Evolutionary conservation across 495 filamentous ascomycete species (phyloP), one percentile per base, ranked within the genome.

Genomic region (Annulohypoxylon maeteangense): DNA sequence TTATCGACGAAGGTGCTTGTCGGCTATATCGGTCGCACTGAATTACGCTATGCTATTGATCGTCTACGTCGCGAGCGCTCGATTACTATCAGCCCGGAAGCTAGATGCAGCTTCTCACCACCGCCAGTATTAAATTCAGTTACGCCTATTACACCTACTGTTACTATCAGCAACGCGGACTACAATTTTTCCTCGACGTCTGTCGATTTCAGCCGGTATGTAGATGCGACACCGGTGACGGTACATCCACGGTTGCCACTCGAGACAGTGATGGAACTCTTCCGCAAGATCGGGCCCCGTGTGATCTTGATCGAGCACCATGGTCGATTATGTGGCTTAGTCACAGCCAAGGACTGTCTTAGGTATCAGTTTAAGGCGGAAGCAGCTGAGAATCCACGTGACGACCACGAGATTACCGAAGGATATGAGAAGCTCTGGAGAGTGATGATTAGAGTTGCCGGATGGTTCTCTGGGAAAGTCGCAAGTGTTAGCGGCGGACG

Each of bases 351-450:
- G 80, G 95, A 99, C 79, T 98, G 96, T 67, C 81, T 99, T 62
- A 97, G 96, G 79, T 98, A 96, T 75, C 96, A 98, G 80, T 96
- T 98, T 87, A 95, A 93, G 84, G 93, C 93, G 3, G 95, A 99
- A 76, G 94, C 93, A 51, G 89, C 93, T 12, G 94, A 97, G 79
- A 90, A 94, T 70, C 89, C 89, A 68, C 80, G 85, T 69, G 76
- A 89, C 72, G 79, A 86, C 2, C 82, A 79, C 7, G 74, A 81
- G 25, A 81, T 80, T 51, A 64, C 77, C 0, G 83, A 81, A 23
- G 76, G 81, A 14, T 88, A 95, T 70, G 92, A 94, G 66, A 84
- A 84, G 53, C 69, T 95, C 11, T 95, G 92, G 91, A 82, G 78
- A 10, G 65, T 89, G 11, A 87, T 95, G 54, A 85, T 85, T 68